These are phyloP conservation scores for Tetratostichococcus sp. DNA, from an alignment of 139 green algal species.

Conservation along the genomic window DNA sequence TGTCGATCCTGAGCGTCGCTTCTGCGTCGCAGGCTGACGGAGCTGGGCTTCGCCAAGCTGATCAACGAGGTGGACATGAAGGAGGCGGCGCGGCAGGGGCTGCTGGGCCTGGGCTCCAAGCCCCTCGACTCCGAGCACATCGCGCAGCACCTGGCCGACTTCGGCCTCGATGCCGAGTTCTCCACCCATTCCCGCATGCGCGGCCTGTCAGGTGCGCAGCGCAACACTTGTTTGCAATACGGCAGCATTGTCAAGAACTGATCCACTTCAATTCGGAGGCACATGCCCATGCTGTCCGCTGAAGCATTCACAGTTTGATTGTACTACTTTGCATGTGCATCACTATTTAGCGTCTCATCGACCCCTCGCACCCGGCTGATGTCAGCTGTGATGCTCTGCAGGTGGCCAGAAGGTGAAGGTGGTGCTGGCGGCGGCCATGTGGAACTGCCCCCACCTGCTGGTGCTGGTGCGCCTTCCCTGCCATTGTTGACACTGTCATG, in stretches of 20 bases:
- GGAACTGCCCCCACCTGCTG: conserved; percentile 66
- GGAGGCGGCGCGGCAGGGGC: conserved; percentile 16
- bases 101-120: conserved; percentile 23
- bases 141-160: conserved; percentile 57
- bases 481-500: no score
- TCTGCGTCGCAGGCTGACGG: conserved; percentile 16
- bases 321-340: no score
- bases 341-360: no score
- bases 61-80: conserved; percentile 34
- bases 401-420: conserved; percentile 72
- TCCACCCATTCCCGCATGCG: conserved; percentile 52
- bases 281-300: no score
- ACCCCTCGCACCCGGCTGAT: no score
- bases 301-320: no score
- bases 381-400: background rate
- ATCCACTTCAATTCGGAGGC: no score
- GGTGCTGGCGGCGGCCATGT: conserved; percentile 67
- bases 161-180: conserved; percentile 63
- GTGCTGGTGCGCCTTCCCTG: conserved; percentile 26
- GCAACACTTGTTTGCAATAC: no score
- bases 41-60: conserved; percentile 31
- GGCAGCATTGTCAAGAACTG: no score
- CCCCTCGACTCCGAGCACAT: conserved; percentile 44
- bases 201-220: conserved; percentile 35
- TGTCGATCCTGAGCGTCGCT: no score